phyloP scores from a whole-genome alignment of 148 eudicot genomes.

The Amaranthus cruentus region DNA sequence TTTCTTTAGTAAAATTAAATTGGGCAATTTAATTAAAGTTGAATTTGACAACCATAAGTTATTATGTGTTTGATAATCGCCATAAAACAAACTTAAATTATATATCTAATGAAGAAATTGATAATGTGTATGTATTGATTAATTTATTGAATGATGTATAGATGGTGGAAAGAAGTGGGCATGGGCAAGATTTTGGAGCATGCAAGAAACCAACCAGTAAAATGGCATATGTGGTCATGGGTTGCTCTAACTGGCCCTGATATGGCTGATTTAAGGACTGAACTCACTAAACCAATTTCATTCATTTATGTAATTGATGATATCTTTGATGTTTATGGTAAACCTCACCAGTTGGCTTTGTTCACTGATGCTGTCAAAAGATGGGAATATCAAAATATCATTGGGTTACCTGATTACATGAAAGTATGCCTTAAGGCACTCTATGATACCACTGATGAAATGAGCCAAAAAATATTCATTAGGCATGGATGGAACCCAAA shows the following conservation, averaged over 20 bases:
- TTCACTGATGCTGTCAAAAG: slow-evolving; percentile 57
- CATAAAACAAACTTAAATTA: no score
- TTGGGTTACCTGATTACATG: slow-evolving; percentile 56
- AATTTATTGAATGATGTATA: slow-evolving; percentile 4
- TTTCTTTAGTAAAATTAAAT: no score
- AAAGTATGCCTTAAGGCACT: slow-evolving; percentile 43
- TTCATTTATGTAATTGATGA: slow-evolving; percentile 66
- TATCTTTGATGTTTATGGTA: slow-evolving; percentile 59
- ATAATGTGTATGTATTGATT: no score
- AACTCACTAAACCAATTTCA: slow-evolving; percentile 51
- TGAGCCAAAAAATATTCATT: slow-evolving; percentile 30
- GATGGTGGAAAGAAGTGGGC: slow-evolving; percentile 60
- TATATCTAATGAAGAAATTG: no score
- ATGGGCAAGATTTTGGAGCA: slow-evolving; percentile 39
- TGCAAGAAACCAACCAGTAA: slow-evolving; percentile 51
- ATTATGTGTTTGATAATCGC: no score
- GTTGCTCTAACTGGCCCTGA: slow-evolving; percentile 37
- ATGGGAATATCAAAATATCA: slow-evolving; percentile 41
- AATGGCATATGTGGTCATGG: slow-evolving; percentile 78
- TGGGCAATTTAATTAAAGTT: no score
- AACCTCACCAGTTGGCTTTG: slow-evolving; percentile 42
- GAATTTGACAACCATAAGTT: no score
- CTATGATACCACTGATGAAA: slow-evolving; percentile 34
- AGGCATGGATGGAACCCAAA: slow-evolving; percentile 46
- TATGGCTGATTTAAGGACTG: slow-evolving; percentile 38